Conservation (phyloP, 2,329 filamentous ascomycete species). For the Cladosporium phlei region DNA sequence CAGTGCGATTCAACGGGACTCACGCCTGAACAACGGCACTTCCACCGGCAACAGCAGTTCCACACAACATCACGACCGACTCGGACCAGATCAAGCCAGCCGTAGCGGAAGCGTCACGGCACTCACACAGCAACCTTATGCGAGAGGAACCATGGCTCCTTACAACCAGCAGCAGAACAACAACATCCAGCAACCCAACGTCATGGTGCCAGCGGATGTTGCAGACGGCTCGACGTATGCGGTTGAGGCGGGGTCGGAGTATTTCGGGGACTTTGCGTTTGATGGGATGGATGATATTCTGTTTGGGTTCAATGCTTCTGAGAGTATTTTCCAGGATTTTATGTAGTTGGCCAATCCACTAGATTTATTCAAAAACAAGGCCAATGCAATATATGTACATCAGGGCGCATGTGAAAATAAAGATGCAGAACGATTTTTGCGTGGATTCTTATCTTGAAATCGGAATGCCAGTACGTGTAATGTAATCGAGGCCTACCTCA, state of each 20-base stretch:
- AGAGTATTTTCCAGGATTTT: constrained; percentile 14
- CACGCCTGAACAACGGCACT: neutral
- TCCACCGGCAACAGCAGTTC: too few species aligned
- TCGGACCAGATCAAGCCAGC: neutral
- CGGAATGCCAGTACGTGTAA: too few species aligned
- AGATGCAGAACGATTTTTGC: too few species aligned
- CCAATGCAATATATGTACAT: too few species aligned
- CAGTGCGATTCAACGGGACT: neutral
- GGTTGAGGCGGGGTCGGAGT: neutral
- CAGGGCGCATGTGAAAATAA: too few species aligned
- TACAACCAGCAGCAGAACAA: neutral
- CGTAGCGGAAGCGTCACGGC: neutral
- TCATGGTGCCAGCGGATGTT: neutral
- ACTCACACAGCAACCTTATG: neutral
- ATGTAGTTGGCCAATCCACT: too few species aligned
- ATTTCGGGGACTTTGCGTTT: constrained; percentile 12
- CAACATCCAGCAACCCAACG: neutral
- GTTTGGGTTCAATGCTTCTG: constrained; percentile 32
- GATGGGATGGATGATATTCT: constrained; percentile 27
- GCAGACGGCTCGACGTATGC: neutral
- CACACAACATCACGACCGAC: too few species aligned
- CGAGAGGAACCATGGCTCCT: neutral
- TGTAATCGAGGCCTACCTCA: too few species aligned
- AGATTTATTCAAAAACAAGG: too few species aligned
- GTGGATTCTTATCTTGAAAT: too few species aligned